Base-by-base conservation (phyloP, 371 early-diverging fungal genomes). In the Mucor plumbeus region DNA sequence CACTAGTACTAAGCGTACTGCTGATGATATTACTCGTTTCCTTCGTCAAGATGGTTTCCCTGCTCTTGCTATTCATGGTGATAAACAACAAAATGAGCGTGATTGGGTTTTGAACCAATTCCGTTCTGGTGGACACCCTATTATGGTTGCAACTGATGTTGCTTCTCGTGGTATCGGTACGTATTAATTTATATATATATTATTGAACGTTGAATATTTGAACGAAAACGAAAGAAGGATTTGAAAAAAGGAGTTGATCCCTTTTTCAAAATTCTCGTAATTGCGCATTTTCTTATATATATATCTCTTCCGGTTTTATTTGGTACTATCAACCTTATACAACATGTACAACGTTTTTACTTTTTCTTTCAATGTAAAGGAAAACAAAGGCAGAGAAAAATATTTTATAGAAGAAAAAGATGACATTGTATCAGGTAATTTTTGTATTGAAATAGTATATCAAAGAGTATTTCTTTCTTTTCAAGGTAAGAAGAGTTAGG, bases 61-160 rank as follows among this genome's bases (percentile, higher is more conserved):
- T 11, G 99, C 99, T 5, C 77, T 97, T 64, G 99, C 98, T 58
- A 97, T 99, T 75, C 99, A 99, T 77, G 99, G 99, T 71, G 99
- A 99, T 85, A 99, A 99, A 82, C 90, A 93, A 40, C 99, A 99
- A 84, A 88, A 86, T 65, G 98, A 97, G 77, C 97, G 99, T 84
- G 99, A 99, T 81, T 94, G 95, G 93, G 98, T 96, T 7, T 85
- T 98, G 77, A 83, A 87, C 69, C 91, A 97, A 85, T 97, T 99
- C 90, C 94, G 92, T 77, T 73, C 88, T 31, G 96, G 97, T 50
- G 88, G 85, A 58, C 90, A 89, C 47, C 96, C 96, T 15, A 93
- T 97, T 71, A 91, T 99, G 91, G 98, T 99, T 65, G 99, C 99
- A 31, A 99, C 99, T 5, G 99, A 99, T 85, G 99, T 99, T 53